Evolutionary conservation across 345 rosid genomes (phyloP).

Genomic region (Anacardium occidentale): DNA sequence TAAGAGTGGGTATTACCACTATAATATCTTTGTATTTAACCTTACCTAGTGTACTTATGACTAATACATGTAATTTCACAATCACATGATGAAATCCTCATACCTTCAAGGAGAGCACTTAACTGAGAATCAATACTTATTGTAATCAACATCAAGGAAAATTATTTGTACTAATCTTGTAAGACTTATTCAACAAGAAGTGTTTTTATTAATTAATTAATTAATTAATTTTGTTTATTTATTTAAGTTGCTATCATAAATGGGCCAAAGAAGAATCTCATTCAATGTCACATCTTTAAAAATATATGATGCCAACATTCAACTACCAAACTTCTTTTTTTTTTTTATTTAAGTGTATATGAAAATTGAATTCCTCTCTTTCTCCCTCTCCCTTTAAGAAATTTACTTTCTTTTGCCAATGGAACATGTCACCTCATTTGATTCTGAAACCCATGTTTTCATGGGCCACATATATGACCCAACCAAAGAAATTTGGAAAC

Average conservation of each 20-base stretch:
- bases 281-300: conserved; percentile 2
- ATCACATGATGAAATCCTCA: too few relatives aligned
- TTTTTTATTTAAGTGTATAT: background rate
- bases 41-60: too few relatives aligned
- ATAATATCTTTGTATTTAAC: too few relatives aligned
- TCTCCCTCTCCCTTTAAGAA: background rate
- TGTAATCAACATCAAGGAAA: too few relatives aligned
- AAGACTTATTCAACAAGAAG: background rate
- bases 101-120: too few relatives aligned
- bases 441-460: conserved; percentile 14
- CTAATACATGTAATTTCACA: too few relatives aligned
- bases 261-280: conserved; percentile 7
- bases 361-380: background rate
- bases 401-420: conserved; percentile 13
- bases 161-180: background rate
- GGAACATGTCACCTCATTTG: conserved; percentile 8
- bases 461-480: background rate
- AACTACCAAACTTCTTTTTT: conserved; percentile 3
- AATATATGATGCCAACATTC: conserved; percentile 10
- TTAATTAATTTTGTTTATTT: background rate
- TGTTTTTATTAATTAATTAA: background rate
- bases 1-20: too few relatives aligned
- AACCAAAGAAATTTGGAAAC: conserved; percentile 2
- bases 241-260: conserved; percentile 13
- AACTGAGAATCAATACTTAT: too few relatives aligned